Evolutionary conservation across 192 early-diverging fungal genomes (phyloP), one percentile per base, ranked within the genome.

Genomic region (Rhizoclosmatium globosum): DNA sequence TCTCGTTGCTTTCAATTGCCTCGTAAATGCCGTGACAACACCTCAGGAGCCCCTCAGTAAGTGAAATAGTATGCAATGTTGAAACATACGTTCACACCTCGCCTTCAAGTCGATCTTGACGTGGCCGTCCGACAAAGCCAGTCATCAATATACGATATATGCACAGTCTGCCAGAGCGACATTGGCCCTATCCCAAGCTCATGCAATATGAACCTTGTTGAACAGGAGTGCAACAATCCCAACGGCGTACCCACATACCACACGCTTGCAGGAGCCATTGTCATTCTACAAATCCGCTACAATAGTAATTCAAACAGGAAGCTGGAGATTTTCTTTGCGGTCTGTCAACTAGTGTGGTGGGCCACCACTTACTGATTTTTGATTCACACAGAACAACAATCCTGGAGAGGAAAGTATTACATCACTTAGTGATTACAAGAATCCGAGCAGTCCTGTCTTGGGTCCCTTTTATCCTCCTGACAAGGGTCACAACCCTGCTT

Each of bases 381-480:
- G 44, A 47, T 47, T 23, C 66, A 68, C n/a, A 68, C 44, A 44
- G 38, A 17, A 68, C 62, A 39, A 39, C 31, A 31, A 31, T 31
- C 31, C 31, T 31, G 31, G 31, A 0, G 31, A 31, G 31, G 31
- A 64, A 64, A 15, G n/a, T 39, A 13, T 38, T 39, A 13, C 2
- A 4, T 46, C 69, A 19, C 38, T 71, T 1, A 7, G 47, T 9
- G 21, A 56, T 31, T 67, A 21, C 38, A 42, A 31, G 41, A 53
- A 67, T 56, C 64, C 61, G 15, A 13, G 31, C 2, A 50, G 46
- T 31, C 64, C 74, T 50, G 9, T 23, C 6, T n/a, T 31, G 2
- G 74, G 64, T 21, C 41, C 72, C 6, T 74, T 74, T 62, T 74
- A 61, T n/a, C 72, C 72, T 6, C 72, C 59, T 19, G 60, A 74